A percentile compares a stretch with the other conserved stretches of the same genome.
These are phyloP conservation scores for Echinosophora koreensis DNA, from an alignment of 306 rosid genomes.

Conservation along the genomic window DNA sequence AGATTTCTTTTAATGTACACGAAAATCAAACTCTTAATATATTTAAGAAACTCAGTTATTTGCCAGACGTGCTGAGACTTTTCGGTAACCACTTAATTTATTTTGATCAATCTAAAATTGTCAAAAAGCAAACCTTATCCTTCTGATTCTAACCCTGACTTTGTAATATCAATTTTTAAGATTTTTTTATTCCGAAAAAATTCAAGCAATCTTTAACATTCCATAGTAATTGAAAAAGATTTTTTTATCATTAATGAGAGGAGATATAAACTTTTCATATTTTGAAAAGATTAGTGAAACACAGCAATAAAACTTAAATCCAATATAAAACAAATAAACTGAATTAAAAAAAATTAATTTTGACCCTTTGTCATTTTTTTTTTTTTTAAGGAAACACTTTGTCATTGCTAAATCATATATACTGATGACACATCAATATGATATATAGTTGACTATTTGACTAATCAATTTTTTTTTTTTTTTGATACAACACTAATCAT, in stretches of 20 bases:
- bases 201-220: too few relatives aligned
- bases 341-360: background rate
- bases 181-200: too few relatives aligned
- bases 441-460: background rate
- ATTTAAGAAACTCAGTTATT: too few relatives aligned
- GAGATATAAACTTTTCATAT: background rate
- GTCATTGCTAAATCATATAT: background rate
- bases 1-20: too few relatives aligned
- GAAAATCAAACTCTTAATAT: too few relatives aligned
- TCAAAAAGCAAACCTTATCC: background rate
- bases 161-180: too few relatives aligned
- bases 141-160: too few relatives aligned
- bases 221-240: too few relatives aligned
- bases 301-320: constrained; percentile 3
- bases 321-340: background rate
- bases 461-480: background rate
- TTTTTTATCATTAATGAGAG: background rate
- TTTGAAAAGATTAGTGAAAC: background rate
- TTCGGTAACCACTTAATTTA: too few relatives aligned
- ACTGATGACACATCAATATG: background rate
- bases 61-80: too few relatives aligned
- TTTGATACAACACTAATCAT: background rate
- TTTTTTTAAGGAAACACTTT: too few relatives aligned
- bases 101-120: background rate
- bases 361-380: too few relatives aligned